These are phyloP conservation scores for Madurella mycetomatis DNA, from an alignment of 2,329 filamentous ascomycete species.

Conservation along the genomic window DNA sequence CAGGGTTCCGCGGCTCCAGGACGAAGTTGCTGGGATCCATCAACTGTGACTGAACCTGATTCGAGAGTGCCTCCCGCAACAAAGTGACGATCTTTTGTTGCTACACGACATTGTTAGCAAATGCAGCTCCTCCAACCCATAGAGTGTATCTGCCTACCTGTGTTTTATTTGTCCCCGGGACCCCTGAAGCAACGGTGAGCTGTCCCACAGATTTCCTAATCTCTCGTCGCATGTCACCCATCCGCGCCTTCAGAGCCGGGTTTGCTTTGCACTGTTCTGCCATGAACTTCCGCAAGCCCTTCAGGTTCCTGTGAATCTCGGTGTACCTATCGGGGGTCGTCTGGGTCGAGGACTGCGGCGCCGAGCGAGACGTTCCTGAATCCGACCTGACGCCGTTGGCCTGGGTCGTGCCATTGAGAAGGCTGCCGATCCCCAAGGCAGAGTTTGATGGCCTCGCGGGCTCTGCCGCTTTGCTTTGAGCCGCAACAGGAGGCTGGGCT, in stretches of 20 bases:
- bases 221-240: slow-evolving; percentile 68
- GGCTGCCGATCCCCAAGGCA: slow-evolving; percentile 4
- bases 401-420: slow-evolving; percentile 9
- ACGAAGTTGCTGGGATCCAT: slow-evolving; percentile 53
- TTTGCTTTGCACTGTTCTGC: slow-evolving; percentile 52
- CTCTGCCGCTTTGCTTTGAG: background rate
- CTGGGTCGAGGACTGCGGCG: background rate
- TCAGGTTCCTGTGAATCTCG: slow-evolving; percentile 65
- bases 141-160: slow-evolving; percentile 39
- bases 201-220: slow-evolving; percentile 72
- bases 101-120: slow-evolving; percentile 10
- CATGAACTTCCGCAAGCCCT: slow-evolving; percentile 47
- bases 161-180: slow-evolving; percentile 33
- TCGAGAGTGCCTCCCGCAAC: slow-evolving; percentile 48
- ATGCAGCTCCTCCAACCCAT: background rate
- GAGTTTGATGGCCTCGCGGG: slow-evolving; percentile 8
- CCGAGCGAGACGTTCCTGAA: slow-evolving; percentile 2
- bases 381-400: slow-evolving; percentile 9
- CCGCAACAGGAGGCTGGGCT: background rate
- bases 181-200: slow-evolving; percentile 51
- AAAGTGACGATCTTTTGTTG: slow-evolving; percentile 44
- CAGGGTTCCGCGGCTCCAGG: slow-evolving; percentile 37
- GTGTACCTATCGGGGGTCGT: slow-evolving; percentile 42
- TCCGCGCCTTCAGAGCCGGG: slow-evolving; percentile 55
- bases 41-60: slow-evolving; percentile 42